Conservation (phyloP, 768 basidiomycete species). For the Russula griseocarnosa region DNA sequence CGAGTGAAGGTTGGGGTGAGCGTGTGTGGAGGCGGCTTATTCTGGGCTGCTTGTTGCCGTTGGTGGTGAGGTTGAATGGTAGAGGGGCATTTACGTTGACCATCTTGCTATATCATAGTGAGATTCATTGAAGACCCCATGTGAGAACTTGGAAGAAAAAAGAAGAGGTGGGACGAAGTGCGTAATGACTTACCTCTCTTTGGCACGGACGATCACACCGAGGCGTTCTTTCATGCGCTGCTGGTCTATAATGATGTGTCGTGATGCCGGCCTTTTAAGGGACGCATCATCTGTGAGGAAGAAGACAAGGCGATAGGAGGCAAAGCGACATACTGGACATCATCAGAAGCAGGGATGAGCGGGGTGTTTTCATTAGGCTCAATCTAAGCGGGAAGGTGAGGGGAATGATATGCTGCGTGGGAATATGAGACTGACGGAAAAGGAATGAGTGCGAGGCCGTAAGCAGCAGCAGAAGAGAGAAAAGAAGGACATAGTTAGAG, state of each 20-base stretch:
- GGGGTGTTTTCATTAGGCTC: conserved; percentile 35
- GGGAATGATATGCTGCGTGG: background rate
- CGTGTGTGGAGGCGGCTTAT: conserved; percentile 27
- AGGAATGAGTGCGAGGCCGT: conserved; percentile 18
- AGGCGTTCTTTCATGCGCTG: conserved; percentile 50
- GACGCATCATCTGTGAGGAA: background rate
- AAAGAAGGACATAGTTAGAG: conserved; percentile 30
- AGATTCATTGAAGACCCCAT: background rate
- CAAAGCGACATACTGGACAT: conserved; percentile 31
- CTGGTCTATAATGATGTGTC: conserved; percentile 41
- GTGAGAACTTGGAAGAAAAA: background rate
- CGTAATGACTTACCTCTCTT: conserved; percentile 54
- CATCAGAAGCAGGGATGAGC: conserved; percentile 35
- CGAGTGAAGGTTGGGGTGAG: conserved; percentile 32
- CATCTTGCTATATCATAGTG: conserved; percentile 51
- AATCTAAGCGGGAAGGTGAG: conserved; percentile 16
- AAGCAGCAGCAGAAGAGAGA: conserved; percentile 31
- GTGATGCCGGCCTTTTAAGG: conserved; percentile 14
- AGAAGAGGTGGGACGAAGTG: background rate
- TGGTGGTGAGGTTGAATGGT: conserved; percentile 53
- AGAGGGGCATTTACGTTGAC: conserved; percentile 59
- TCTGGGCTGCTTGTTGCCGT: conserved; percentile 25
- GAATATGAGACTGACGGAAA: conserved; percentile 2
- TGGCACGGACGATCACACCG: conserved; percentile 53
- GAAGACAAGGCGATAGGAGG: background rate